Evolutionary conservation across 495 filamentous ascomycete genomes (phyloP).

Genomic region (Penicillium crystallinum): DNA sequence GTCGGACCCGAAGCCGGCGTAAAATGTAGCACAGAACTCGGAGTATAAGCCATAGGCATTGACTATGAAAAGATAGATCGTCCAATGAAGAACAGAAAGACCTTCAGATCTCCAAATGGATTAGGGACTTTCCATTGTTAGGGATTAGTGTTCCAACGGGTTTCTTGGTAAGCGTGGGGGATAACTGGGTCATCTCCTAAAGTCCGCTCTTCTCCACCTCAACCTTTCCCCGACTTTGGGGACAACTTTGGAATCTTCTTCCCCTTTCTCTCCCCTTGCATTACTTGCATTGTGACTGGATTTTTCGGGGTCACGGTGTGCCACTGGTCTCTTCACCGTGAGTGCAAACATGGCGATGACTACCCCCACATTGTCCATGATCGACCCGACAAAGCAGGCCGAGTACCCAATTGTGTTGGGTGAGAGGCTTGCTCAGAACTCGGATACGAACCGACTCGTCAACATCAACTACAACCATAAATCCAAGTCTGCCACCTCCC

Average conservation of each 20-base stretch:
- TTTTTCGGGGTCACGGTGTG: not conserved
- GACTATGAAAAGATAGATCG: not conserved
- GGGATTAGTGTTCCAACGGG: not conserved
- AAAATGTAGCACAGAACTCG: slow-evolving; percentile 4
- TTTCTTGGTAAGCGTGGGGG: not conserved
- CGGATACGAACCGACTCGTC: slow-evolving; percentile 25
- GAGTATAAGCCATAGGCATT: not conserved
- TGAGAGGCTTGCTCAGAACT: slow-evolving; percentile 30
- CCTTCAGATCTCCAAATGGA: too few species aligned
- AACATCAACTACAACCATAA: slow-evolving; percentile 52
- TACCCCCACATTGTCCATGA: slow-evolving; percentile 35
- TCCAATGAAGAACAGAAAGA: not conserved
- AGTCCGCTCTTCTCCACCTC: not conserved
- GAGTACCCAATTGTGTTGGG: slow-evolving; percentile 45
- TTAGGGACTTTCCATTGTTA: too few species aligned
- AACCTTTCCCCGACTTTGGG: slow-evolving; percentile 7
- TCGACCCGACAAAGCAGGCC: slow-evolving; percentile 47
- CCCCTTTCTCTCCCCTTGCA: not conserved
- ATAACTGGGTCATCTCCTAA: not conserved
- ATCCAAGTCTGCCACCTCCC: slow-evolving; percentile 40
- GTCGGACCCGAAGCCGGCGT: slow-evolving; percentile 4
- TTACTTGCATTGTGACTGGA: too few species aligned
- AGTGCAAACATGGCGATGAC: slow-evolving; percentile 37
- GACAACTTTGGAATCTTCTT: too few species aligned
- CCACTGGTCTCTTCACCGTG: not conserved